A percentile compares a stretch with the other conserved stretches of the same genome.
These are phyloP conservation scores for Xylariaceae sp. DNA, from an alignment of 2,329 filamentous ascomycete species.

Conservation along the genomic window DNA sequence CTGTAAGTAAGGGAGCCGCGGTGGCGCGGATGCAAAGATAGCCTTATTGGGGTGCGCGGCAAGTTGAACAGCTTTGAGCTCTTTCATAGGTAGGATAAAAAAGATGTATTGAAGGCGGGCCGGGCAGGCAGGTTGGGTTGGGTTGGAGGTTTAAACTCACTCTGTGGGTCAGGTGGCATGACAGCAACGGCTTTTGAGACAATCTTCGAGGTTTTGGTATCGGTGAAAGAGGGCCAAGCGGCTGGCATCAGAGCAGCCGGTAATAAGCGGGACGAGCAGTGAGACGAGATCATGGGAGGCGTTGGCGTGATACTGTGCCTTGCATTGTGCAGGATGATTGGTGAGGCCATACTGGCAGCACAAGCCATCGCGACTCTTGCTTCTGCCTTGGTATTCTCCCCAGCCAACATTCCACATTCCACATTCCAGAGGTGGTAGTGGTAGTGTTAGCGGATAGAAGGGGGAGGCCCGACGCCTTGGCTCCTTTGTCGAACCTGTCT, in stretches of 20 bases:
- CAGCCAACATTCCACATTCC: not conserved
- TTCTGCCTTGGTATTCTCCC: too few species aligned
- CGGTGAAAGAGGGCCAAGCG: not conserved
- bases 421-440: not conserved
- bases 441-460: not conserved
- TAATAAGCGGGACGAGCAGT: constrained; percentile 12
- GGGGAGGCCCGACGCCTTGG: constrained; percentile 9
- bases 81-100: too few species aligned
- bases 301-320: constrained; percentile 18
- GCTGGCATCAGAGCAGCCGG: constrained; percentile 2
- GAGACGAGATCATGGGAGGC: constrained; percentile 16
- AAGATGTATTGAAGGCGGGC: not conserved
- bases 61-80: too few species aligned
- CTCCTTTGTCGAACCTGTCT: not conserved
- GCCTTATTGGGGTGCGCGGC: too few species aligned
- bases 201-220: not conserved
- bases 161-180: not conserved
- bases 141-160: not conserved
- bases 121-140: not conserved
- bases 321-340: constrained; percentile 21
- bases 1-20: not conserved
- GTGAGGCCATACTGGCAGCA: constrained; percentile 9
- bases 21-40: not conserved
- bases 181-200: not conserved
- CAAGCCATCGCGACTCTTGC: constrained; percentile 6